These are phyloP conservation scores for Funneliformis caledonium DNA, from an alignment of 371 early-diverging fungal genomes.

Conservation along the genomic window DNA sequence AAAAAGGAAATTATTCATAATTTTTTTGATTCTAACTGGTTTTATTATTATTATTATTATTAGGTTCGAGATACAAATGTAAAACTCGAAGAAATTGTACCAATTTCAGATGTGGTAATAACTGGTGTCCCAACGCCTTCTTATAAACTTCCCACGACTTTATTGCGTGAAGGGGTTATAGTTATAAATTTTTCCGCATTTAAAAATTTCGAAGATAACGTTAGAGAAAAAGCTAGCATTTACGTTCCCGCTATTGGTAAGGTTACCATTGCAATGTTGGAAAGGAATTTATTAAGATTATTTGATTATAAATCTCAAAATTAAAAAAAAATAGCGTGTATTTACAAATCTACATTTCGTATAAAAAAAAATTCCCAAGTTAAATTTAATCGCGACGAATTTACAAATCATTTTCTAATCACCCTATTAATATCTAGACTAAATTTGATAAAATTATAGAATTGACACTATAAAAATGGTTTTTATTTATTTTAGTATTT, in stretches of 20 bases:
- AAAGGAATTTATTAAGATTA: conserved; percentile 89
- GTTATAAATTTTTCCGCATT: conserved; percentile 94
- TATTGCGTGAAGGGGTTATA: conserved; percentile 92
- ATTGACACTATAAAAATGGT: too few species aligned
- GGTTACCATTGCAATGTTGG: conserved; percentile 96
- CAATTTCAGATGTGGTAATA: conserved; percentile 91
- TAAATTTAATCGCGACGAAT: too few species aligned
- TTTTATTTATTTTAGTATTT: background rate
- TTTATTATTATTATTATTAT: background rate
- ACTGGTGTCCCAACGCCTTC: conserved; percentile 91
- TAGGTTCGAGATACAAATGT: conserved; percentile 71
- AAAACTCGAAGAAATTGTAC: conserved; percentile 80
- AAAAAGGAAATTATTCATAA: background rate
- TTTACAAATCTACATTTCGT: too few species aligned
- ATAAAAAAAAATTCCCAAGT: too few species aligned
- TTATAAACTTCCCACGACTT: conserved; percentile 83
- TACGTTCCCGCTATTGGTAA: conserved; percentile 97
- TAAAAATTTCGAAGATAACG: conserved; percentile 89
- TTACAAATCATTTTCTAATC: too few species aligned
- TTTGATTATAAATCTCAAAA: conserved; percentile 59
- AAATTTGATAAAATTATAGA: too few species aligned
- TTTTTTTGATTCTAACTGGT: background rate
- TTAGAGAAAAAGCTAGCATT: conserved; percentile 87
- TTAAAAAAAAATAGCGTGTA: too few species aligned
- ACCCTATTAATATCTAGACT: too few species aligned